Evolutionary conservation across 2,329 filamentous ascomycete genomes (phyloP).

Genomic region (Penicillium oxalicum): DNA sequence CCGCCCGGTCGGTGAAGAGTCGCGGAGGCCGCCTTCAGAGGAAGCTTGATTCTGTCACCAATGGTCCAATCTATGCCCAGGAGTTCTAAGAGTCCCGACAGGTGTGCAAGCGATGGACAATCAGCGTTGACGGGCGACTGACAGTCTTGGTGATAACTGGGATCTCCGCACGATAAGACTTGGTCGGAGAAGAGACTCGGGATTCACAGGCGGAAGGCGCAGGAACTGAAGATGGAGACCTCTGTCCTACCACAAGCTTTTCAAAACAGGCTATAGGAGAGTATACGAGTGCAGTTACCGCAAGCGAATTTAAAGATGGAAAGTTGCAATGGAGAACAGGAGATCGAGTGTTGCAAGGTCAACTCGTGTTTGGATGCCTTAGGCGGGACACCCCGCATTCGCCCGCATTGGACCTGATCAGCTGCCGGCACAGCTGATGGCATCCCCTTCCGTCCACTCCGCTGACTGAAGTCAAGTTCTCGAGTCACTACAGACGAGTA

Average conservation of each 20-base stretch:
- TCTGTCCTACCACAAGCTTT: background rate
- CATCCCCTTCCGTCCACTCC: background rate
- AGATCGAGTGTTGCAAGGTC: background rate
- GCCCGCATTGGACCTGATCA: slow-evolving; percentile 9
- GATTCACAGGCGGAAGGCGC: slow-evolving; percentile 2
- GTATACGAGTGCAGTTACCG: background rate
- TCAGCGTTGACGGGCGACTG: slow-evolving; percentile 3
- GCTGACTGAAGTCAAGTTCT: background rate
- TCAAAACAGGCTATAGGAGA: too few relatives aligned
- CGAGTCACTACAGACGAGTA: too few relatives aligned
- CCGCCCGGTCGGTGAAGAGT: background rate
- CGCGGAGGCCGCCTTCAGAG: background rate
- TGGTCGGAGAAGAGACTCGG: slow-evolving; percentile 1
- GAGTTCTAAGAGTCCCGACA: background rate
- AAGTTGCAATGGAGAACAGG: background rate
- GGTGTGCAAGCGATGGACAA: background rate
- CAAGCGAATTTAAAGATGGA: background rate
- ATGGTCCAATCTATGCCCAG: background rate
- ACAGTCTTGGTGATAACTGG: slow-evolving; percentile 16
- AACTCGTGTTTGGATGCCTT: background rate
- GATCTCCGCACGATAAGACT: slow-evolving; percentile 16
- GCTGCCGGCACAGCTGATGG: slow-evolving; percentile 1
- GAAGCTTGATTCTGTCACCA: background rate
- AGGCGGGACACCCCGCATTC: slow-evolving; percentile 7
- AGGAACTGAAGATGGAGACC: background rate